phyloP scores from a whole-genome alignment of 768 basidiomycete species.

The Suillus cothurnatus region DNA sequence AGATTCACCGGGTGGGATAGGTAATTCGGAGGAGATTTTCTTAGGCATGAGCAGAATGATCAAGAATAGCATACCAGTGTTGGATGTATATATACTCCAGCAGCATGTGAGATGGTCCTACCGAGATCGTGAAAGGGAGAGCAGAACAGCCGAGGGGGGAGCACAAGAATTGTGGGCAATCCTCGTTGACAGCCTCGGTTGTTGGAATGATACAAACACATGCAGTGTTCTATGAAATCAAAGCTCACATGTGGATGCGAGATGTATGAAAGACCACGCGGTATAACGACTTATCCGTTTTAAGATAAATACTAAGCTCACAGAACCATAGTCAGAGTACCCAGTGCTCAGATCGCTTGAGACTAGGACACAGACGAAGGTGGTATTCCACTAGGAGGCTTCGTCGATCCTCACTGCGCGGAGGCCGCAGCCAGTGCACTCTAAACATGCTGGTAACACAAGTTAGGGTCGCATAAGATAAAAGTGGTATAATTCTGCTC shows the following conservation, averaged over 20 bases:
- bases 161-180: not conserved
- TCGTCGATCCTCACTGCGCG: conserved; percentile 55
- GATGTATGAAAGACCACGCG: not conserved
- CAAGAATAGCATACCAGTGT: not conserved
- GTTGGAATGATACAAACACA: not conserved
- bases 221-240: not conserved
- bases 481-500: conserved; percentile 13
- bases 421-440: conserved; percentile 68
- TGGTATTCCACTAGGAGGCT: conserved; percentile 10
- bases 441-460: conserved; percentile 51
- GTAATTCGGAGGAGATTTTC: not conserved
- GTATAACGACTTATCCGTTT: not conserved
- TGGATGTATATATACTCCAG: not conserved
- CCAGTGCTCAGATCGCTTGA: not conserved
- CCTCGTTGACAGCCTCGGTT: not conserved
- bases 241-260: not conserved
- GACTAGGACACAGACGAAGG: no score
- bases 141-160: not conserved
- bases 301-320: not conserved
- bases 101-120: not conserved
- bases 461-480: not conserved
- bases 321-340: not conserved
- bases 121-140: not conserved
- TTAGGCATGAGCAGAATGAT: not conserved
- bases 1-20: not conserved